These are phyloP conservation scores for Chlamydomonas incerta DNA, from an alignment of 139 green algal species.

Conservation along the genomic window DNA sequence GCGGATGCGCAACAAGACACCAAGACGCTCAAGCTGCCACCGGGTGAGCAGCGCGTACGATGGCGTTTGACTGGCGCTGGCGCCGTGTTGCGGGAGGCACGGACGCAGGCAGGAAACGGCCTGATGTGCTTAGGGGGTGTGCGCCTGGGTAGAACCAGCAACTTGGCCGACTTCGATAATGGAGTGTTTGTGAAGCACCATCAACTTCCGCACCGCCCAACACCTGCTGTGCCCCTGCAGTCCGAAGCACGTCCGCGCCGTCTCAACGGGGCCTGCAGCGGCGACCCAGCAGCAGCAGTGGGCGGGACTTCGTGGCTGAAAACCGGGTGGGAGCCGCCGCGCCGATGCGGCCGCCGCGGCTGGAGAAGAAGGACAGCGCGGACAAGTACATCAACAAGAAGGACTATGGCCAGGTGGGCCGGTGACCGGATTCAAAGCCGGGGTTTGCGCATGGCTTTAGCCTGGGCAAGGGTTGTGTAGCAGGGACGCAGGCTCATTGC, in stretches of 20 bases:
- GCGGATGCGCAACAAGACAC: slow-evolving; percentile 8
- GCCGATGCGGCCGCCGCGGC: slow-evolving; percentile 28
- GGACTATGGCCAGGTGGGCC: slow-evolving; percentile 58
- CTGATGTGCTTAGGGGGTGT: no score
- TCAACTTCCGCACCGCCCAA: no score
- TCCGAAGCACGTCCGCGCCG: slow-evolving; percentile 44
- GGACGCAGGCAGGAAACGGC: no score
- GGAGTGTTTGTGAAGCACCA: no score
- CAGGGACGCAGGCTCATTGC: no score
- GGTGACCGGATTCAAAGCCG: no score
- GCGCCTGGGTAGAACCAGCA: no score
- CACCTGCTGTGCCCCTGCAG: slow-evolving; percentile 1
- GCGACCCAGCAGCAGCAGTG: neutral
- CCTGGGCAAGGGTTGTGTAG: no score
- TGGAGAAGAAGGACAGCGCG: slow-evolving; percentile 2
- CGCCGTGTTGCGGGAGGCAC: no score
- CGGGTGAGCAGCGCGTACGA: neutral
- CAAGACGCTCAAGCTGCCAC: slow-evolving; percentile 20
- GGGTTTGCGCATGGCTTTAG: no score
- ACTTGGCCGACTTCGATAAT: no score
- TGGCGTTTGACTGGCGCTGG: no score
- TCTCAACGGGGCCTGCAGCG: slow-evolving; percentile 4
- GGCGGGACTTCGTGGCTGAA: slow-evolving; percentile 65
- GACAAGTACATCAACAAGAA: slow-evolving; percentile 55
- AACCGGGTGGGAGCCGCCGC: slow-evolving; percentile 50